Conservation (phyloP, 2,329 filamentous ascomycete genomes). For the Fusarium goolgardi region DNA sequence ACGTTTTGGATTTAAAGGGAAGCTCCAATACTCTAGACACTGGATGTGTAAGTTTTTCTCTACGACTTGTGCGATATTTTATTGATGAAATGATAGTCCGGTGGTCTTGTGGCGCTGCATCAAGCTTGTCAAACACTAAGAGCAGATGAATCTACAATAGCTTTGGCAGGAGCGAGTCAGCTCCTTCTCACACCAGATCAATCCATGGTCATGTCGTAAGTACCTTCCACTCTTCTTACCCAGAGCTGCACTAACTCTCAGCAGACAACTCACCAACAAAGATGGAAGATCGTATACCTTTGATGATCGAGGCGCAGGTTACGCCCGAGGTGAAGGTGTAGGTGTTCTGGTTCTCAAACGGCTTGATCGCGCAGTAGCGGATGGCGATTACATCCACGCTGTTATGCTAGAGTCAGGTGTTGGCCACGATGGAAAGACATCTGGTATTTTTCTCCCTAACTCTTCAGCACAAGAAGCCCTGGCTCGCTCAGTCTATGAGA, state of each 20-base stretch:
- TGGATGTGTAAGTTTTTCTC: neutral
- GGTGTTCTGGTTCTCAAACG: slow-evolving; percentile 35
- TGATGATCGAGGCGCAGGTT: slow-evolving; percentile 25
- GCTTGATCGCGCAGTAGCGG: slow-evolving; percentile 26
- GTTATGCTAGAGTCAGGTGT: slow-evolving; percentile 29
- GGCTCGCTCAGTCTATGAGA: neutral
- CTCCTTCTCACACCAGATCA: slow-evolving; percentile 2
- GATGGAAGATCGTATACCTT: slow-evolving; percentile 16
- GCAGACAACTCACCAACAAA: slow-evolving; percentile 16
- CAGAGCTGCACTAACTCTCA: neutral
- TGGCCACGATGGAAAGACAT: slow-evolving; percentile 33
- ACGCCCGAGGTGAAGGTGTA: slow-evolving; percentile 28
- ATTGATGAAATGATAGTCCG: neutral
- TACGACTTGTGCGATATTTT: neutral
- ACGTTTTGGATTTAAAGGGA: slow-evolving; percentile 8
- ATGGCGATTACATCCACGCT: slow-evolving; percentile 34
- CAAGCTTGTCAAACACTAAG: slow-evolving; percentile 9
- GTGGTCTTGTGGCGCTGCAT: slow-evolving; percentile 2
- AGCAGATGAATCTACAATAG: slow-evolving; percentile 1
- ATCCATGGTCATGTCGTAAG: slow-evolving; percentile 5
- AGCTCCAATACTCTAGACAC: slow-evolving; percentile 2
- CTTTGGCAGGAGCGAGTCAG: slow-evolving; percentile 1
- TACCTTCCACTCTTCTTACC: neutral
- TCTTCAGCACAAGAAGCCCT: slow-evolving; percentile 6
- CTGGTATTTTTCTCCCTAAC: slow-evolving; percentile 15